A percentile compares a stretch with the other conserved stretches of the same genome.
Conservation (phyloP, 495 filamentous ascomycete genomes). For the Umbilicaria muhlenbergii region DNA sequence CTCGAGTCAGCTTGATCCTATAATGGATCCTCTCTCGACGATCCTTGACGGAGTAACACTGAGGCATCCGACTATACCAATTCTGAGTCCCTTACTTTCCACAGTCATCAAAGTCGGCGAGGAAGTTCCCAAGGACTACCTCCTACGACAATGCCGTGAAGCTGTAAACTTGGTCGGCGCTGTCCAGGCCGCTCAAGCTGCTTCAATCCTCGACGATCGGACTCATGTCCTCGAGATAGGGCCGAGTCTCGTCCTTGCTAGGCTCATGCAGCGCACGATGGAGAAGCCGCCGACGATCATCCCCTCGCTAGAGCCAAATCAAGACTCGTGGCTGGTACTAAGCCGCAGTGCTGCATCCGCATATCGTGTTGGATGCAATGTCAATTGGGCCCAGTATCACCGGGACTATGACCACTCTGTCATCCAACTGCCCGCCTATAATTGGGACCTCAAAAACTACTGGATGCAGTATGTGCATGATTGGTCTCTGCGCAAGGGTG, state of each 20-base stretch:
- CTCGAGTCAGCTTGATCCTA: conserved; percentile 47
- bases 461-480: conserved; percentile 8
- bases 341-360: conserved; percentile 20
- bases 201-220: conserved; percentile 28
- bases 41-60: conserved; percentile 34
- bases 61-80: conserved; percentile 29
- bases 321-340: conserved; percentile 28
- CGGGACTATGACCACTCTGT: conserved; percentile 19
- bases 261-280: neutral
- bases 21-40: conserved; percentile 42
- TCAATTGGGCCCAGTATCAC: conserved; percentile 32
- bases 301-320: conserved; percentile 5
- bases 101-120: conserved; percentile 29
- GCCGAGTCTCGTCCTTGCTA: too few species aligned
- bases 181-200: conserved; percentile 31
- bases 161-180: conserved; percentile 43
- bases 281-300: neutral
- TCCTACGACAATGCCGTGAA: conserved; percentile 38
- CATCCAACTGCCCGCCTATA: neutral
- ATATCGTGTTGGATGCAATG: conserved; percentile 19
- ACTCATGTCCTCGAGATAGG: too few species aligned
- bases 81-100: conserved; percentile 39
- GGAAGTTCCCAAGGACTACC: conserved; percentile 34
- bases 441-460: neutral
- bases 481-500: conserved; percentile 1